These are phyloP conservation scores for Boletus subcaerulescens DNA, from an alignment of 768 basidiomycete species.

Conservation along the genomic window DNA sequence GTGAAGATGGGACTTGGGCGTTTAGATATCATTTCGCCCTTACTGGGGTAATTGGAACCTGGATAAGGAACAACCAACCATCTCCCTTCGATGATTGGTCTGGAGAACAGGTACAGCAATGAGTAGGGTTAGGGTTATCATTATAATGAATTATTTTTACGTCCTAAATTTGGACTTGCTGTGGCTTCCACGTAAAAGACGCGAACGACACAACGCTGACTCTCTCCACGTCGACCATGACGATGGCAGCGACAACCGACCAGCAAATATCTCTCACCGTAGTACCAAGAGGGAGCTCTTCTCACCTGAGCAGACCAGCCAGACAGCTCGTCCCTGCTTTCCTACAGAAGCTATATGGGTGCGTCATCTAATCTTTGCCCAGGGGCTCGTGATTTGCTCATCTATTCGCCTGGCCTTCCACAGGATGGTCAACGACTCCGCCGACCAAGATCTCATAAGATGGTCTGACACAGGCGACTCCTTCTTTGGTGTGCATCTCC, in stretches of 20 bases:
- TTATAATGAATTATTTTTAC: neutral
- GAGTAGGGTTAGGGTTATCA: neutral
- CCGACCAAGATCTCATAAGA: constrained; percentile 79
- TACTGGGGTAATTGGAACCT: too few relatives aligned
- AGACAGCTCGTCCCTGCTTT: constrained; percentile 72
- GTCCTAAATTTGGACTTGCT: neutral
- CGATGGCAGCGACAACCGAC: constrained; percentile 45
- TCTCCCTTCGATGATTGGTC: too few relatives aligned
- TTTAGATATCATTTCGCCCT: neutral
- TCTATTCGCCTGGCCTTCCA: constrained; percentile 2
- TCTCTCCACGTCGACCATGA: constrained; percentile 5
- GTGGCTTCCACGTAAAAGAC: neutral
- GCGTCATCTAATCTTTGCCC: constrained; percentile 27
- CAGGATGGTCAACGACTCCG: constrained; percentile 90
- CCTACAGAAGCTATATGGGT: constrained; percentile 92
- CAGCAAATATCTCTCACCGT: constrained; percentile 59
- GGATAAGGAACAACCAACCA: too few relatives aligned
- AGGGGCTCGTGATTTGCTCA: constrained; percentile 9
- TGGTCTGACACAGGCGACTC: constrained; percentile 93
- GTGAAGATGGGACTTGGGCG: neutral
- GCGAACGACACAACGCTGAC: neutral
- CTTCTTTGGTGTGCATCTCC: constrained; percentile 69
- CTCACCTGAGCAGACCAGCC: constrained; percentile 45
- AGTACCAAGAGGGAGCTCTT: constrained; percentile 36
- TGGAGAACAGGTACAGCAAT: too few relatives aligned